Evolutionary conservation across 2,329 filamentous ascomycete species (phyloP).

Genomic region (Xylariaceae sp.): DNA sequence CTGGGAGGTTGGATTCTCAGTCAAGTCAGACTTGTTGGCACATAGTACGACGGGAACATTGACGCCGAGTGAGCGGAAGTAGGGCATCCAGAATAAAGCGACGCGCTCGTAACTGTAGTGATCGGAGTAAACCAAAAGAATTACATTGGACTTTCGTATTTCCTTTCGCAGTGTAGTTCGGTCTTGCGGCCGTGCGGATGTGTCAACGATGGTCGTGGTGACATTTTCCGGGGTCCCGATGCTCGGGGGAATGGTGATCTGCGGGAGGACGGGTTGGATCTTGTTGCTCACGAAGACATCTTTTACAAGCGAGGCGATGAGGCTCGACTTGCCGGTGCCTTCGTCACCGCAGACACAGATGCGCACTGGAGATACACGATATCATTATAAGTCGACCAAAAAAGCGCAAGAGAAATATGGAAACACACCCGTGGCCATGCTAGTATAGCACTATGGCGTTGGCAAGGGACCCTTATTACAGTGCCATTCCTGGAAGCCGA

Average conservation of each 20-base stretch:
- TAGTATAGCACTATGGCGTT: constrained; percentile 24
- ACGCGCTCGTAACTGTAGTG: constrained; percentile 99
- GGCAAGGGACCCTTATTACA: constrained; percentile 18
- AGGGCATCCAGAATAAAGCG: constrained; percentile 97
- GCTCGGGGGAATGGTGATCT: constrained; percentile 92
- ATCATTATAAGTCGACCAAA: constrained; percentile 7
- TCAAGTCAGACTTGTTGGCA: constrained; percentile 95
- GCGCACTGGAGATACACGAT: too few relatives aligned
- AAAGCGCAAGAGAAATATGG: constrained; percentile 1
- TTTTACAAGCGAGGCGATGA: constrained; percentile 95
- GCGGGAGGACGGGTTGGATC: constrained; percentile 91
- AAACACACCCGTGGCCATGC: constrained; percentile 38
- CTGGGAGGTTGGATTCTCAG: constrained; percentile 76
- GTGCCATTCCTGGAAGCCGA: constrained; percentile 30
- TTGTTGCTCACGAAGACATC: constrained; percentile 95
- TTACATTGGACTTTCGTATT: constrained; percentile 95
- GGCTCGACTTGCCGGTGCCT: constrained; percentile 89
- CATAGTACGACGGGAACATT: constrained; percentile 97
- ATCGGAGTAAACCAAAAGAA: constrained; percentile 94
- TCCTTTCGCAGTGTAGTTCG: constrained; percentile 89
- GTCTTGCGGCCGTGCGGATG: constrained; percentile 92
- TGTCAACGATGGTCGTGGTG: constrained; percentile 96
- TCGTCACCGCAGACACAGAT: constrained; percentile 98
- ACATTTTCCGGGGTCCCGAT: constrained; percentile 96
- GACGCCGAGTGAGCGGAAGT: constrained; percentile 96